Conservation (phyloP, 805 yeast genomes). For the Spathaspora arborariae region DNA sequence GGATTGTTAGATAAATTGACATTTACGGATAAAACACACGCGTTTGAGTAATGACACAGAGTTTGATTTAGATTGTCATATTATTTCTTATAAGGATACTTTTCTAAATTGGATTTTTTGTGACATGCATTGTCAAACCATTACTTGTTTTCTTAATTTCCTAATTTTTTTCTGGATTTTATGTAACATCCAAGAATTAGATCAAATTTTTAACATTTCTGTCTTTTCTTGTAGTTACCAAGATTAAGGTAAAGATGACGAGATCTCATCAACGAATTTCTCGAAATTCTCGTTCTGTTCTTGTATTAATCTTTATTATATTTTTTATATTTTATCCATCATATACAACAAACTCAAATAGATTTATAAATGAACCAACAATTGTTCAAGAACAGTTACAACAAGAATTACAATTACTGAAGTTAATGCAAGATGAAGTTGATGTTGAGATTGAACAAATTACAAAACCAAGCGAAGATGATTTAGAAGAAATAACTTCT, state of each 20-base stretch:
- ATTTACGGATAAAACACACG: not conserved
- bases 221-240: not conserved
- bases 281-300: not conserved
- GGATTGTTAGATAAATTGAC: not conserved
- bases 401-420: conserved; percentile 2
- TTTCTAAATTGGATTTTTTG: too few relatives aligned
- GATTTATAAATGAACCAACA: not conserved
- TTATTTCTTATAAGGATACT: too few relatives aligned
- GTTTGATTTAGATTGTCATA: too few relatives aligned
- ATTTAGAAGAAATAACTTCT: not conserved
- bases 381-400: not conserved
- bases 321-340: not conserved
- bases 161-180: too few relatives aligned
- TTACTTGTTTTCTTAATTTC: too few relatives aligned
- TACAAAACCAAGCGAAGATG: not conserved
- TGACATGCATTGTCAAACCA: too few relatives aligned
- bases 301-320: not conserved
- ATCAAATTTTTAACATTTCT: too few relatives aligned
- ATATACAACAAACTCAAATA: not conserved
- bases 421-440: conserved; percentile 1
- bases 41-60: too few relatives aligned
- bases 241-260: not conserved
- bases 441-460: conserved; percentile 5
- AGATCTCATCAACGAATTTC: not conserved
- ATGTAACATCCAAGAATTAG: too few relatives aligned